These are phyloP conservation scores for Mycena metata DNA, from an alignment of 768 basidiomycete species.

Conservation along the genomic window DNA sequence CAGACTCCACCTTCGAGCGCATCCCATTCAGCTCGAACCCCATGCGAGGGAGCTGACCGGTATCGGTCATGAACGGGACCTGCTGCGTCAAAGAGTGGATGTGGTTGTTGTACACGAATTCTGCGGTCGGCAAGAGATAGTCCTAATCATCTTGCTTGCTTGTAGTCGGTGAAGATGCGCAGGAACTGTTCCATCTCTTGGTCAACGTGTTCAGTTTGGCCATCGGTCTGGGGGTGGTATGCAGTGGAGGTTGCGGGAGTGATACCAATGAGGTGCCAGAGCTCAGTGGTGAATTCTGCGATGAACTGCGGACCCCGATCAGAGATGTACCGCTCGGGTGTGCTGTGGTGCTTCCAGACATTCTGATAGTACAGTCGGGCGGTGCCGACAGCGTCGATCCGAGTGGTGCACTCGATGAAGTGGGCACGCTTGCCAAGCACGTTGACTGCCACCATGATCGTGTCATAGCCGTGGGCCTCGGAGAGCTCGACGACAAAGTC, in stretches of 20 bases:
- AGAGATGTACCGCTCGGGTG: background rate
- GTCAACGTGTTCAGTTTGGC: conserved; percentile 50
- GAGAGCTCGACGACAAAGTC: background rate
- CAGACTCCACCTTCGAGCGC: background rate
- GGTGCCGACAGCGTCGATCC: background rate
- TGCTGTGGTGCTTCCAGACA: background rate
- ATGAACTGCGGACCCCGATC: background rate
- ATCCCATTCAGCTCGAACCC: conserved; percentile 2
- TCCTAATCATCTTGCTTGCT: conserved; percentile 46
- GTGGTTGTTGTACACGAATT: too few species aligned
- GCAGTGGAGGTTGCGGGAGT: background rate
- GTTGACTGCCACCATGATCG: background rate
- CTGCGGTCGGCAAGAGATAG: background rate
- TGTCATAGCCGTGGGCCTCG: background rate
- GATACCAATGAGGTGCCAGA: background rate
- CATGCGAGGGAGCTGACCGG: conserved; percentile 10
- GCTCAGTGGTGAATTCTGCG: background rate
- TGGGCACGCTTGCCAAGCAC: background rate
- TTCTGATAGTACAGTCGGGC: conserved; percentile 12
- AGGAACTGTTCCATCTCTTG: conserved; percentile 49
- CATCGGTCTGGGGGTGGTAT: conserved; percentile 47
- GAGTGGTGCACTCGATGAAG: background rate
- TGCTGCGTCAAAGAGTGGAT: conserved; percentile 13
- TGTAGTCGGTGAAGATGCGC: conserved; percentile 39
- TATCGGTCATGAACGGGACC: conserved; percentile 14